Base-by-base conservation (phyloP, 2,329 filamentous ascomycete species). In the Colletotrichum godetiae region DNA sequence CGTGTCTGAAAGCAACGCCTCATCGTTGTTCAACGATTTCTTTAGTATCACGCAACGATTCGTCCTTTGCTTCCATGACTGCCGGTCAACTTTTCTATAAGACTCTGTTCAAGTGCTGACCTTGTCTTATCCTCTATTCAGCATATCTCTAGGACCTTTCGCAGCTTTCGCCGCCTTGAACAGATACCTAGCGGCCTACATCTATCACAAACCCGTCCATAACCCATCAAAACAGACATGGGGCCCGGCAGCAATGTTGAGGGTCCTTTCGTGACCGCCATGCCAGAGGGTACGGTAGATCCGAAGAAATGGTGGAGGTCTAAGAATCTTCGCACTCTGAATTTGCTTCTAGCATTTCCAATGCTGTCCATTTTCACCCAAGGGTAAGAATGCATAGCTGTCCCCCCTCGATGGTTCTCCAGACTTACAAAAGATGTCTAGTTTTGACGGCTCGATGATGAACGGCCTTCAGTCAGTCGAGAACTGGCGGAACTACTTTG, bases 381-480 rank as follows among this genome's bases (percentile, higher is more conserved):
- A 27, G 53, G 53, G 53, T 56, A 56, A 29, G 24, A 15, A 27
- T 3, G 3, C 22, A 13, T 15, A 11, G 3, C 0, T 62, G 15
- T 6, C 4, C 5, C 37, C 37, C 5, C 37, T 42, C 37, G 4
- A 3, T 42, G 5, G 37, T 1, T 15, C 15, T 13, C 5, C 19
- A 42, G 15, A 15, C 37, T 42, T 42, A 42, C 13, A 42, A 15
- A 42, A 19, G 15, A 7, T 12, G 3, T 3, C 13, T 29, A 62
- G 22, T 46, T 62, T 37, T 27, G 42, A 33, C 31, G 81, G 79
- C 19, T 84, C 83, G 0, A 80, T 86, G 74, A 85, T 85, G 82
- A 87, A 87, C 71, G 85, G 84, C 8, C 79, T 87, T 0, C 85
- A 87, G 73, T 80, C 84, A 5, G 78, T 85, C 0, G 73, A 78